Evolutionary conservation across 2,329 filamentous ascomycete genomes (phyloP).

Genomic region (Fusarium multiceps): DNA sequence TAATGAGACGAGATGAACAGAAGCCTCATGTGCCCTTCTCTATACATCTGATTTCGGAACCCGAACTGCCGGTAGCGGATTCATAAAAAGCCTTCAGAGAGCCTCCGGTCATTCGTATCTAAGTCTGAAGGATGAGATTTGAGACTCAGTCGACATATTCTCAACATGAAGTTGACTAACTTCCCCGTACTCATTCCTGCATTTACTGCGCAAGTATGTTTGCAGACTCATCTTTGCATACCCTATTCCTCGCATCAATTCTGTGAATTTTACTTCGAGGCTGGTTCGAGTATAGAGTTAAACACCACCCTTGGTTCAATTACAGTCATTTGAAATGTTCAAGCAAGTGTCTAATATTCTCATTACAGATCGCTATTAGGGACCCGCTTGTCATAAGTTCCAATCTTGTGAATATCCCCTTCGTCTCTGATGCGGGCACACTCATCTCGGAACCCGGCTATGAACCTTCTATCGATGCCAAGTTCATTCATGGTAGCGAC

Average conservation of each 20-base stretch:
- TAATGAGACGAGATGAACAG: slow-evolving; percentile 12
- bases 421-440: slow-evolving; percentile 46
- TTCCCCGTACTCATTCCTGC: slow-evolving; percentile 54
- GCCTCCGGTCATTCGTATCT: not conserved
- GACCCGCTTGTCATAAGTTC: slow-evolving; percentile 48
- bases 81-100: slow-evolving; percentile 6
- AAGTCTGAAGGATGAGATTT: slow-evolving; percentile 26
- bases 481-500: slow-evolving; percentile 54
- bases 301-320: not conserved
- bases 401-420: slow-evolving; percentile 51
- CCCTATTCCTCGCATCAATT: not conserved
- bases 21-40: not conserved
- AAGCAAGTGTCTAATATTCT: not conserved
- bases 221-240: not conserved
- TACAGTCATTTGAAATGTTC: not conserved
- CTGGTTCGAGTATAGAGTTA: not conserved
- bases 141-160: not conserved
- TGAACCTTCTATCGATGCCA: slow-evolving; percentile 51
- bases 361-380: slow-evolving; percentile 50
- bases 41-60: not conserved
- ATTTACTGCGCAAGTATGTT: slow-evolving; percentile 52
- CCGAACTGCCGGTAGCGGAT: not conserved
- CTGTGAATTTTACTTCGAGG: not conserved
- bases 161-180: slow-evolving; percentile 48
- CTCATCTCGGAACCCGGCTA: slow-evolving; percentile 53